Evolutionary conservation across 2,329 filamentous ascomycete genomes (phyloP), one percentile per base, ranked within the genome.

Genomic region (Alternaria sp.): DNA sequence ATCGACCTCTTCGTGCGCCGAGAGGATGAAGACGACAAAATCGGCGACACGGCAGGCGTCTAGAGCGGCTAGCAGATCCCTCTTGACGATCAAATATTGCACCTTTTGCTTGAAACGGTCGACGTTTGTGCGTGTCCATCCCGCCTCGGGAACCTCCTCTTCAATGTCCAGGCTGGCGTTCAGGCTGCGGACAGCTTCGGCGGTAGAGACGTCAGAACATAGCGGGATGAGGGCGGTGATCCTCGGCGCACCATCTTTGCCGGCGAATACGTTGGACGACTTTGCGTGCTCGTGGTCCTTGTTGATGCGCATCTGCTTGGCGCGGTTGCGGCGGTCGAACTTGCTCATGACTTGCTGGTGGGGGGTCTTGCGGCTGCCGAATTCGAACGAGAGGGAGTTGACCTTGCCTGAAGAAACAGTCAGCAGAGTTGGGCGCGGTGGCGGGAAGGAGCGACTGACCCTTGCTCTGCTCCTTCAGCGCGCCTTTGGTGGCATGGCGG

Each of bases 301-400:
- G 71, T 89, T 86, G 66, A 92, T 84, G 74, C 95, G 92, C 80
- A 91, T 90, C 84, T 99, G 96, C 81, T 95, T 95, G 72, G 93
- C 92, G 84, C 97, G 93, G 81, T 99, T 98, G 73, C 93, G 90
- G 64, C 96, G 91, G 81, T 97, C 94, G 79, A 99, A 88, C 82
- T 98, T 99, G 63, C 94, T 97, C 92, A 97, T 95, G 82, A 97
- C 89, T 83, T 97, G 93, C 80, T 99, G 96, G 80, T 97, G 93
- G 59, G 93, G 93, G 15, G 95, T 97, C 81, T 93, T 96, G 76
- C 95, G 89, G 73, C 86, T 85, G 65, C 90, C 90, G 73, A 87
- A 88, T 77, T 97, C 92, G 74, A 88, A 55, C 4, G 61, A 63
- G 20, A 63, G 61, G 59, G 86, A 77, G 72, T 89, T 90, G 54